These are phyloP conservation scores for Bullera alba DNA, from an alignment of 768 basidiomycete species.

Conservation along the genomic window DNA sequence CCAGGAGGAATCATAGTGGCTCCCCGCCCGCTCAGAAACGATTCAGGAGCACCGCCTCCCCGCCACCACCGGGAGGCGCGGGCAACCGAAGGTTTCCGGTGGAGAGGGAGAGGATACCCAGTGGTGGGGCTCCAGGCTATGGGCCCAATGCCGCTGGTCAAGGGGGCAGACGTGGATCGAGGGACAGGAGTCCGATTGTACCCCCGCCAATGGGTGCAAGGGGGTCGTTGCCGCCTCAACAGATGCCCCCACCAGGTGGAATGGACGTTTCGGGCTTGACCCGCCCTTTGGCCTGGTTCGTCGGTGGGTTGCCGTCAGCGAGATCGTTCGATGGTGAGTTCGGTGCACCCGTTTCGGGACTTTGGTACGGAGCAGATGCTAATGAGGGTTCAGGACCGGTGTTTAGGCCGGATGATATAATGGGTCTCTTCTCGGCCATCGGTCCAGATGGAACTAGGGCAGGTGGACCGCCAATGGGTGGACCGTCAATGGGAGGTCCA, in stretches of 20 bases:
- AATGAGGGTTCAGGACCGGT: constrained; percentile 61
- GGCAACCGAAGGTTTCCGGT: not conserved
- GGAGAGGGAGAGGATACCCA: not conserved
- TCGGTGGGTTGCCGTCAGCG: constrained; percentile 68
- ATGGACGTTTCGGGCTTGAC: constrained; percentile 48
- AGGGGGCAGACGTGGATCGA: not conserved
- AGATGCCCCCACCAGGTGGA: constrained; percentile 10
- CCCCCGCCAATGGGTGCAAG: not conserved
- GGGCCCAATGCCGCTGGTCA: not conserved
- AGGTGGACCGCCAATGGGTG: not conserved
- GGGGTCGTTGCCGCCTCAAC: constrained; percentile 1
- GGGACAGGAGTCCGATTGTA: no score
- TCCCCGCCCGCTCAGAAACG: constrained; percentile 11
- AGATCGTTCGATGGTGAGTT: constrained; percentile 74
- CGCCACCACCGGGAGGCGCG: constrained; percentile 1
- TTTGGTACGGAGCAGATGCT: constrained; percentile 14
- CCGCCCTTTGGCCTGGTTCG: constrained; percentile 63
- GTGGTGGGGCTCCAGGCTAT: not conserved
- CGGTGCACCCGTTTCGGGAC: constrained; percentile 6
- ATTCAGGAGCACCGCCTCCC: not conserved
- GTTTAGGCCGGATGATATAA: constrained; percentile 81
- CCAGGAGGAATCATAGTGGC: constrained; percentile 9
- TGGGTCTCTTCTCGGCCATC: constrained; percentile 67
- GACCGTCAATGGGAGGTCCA: not conserved
- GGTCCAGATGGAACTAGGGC: constrained; percentile 10